phyloP scores from a whole-genome alignment of 2,329 filamentous ascomycete genomes.

The Colletotrichum lentis region DNA sequence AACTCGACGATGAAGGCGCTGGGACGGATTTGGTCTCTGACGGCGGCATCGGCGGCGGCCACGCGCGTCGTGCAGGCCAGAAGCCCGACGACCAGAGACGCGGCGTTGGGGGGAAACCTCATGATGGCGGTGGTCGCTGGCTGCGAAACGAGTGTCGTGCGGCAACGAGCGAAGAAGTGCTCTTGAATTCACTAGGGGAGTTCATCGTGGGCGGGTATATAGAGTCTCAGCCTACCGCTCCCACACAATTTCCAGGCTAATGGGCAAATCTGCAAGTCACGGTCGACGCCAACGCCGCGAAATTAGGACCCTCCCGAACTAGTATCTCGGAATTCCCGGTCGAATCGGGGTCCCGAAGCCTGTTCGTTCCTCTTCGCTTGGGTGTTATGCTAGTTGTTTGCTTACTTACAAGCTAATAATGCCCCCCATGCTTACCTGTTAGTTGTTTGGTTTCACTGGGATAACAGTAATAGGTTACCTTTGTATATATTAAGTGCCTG shows the following conservation, averaged over 20 bases:
- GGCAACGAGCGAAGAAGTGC: not conserved
- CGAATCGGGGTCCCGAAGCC: not conserved
- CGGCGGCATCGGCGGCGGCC: not conserved
- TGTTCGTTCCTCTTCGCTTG: constrained; percentile 14
- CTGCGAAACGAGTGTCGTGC: constrained; percentile 18
- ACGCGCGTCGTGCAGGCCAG: constrained; percentile 15
- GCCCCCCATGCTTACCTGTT: too few relatives aligned
- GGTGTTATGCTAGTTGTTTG: not conserved
- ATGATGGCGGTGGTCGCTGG: constrained; percentile 26
- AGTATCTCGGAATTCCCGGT: constrained; percentile 20
- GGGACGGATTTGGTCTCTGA: too few relatives aligned
- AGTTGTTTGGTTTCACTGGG: too few relatives aligned
- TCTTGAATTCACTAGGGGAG: not conserved
- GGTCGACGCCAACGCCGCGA: constrained; percentile 21
- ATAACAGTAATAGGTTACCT: too few relatives aligned
- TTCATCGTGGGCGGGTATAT: constrained; percentile 18
- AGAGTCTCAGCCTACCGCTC: not conserved
- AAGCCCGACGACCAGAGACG: constrained; percentile 16
- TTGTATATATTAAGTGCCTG: too few relatives aligned
- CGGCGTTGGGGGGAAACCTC: constrained; percentile 23
- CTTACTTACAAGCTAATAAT: too few relatives aligned
- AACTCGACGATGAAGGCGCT: constrained; percentile 44
- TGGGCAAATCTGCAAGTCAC: constrained; percentile 4
- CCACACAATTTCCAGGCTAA: too few relatives aligned
- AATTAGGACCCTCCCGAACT: constrained; percentile 31